Evolutionary conservation across 371 early-diverging fungal species (phyloP).

Genomic region (Homolaphlyctis polyrhiza): DNA sequence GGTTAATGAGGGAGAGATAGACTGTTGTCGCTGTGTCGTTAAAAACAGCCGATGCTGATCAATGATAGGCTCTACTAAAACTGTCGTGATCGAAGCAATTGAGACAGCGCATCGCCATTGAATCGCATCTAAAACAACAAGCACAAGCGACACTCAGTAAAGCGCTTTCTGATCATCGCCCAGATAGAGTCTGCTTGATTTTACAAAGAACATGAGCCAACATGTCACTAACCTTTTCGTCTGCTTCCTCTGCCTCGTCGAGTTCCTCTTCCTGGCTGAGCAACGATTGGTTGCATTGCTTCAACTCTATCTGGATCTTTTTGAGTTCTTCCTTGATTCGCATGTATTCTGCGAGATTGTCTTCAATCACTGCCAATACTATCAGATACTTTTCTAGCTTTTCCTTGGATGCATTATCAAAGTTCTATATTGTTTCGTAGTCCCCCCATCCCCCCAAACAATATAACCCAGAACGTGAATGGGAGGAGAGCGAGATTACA

Average conservation of each 20-base stretch:
- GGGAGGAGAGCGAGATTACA: too few relatives aligned
- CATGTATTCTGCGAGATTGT: slow-evolving; percentile 28
- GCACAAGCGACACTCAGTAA: too few relatives aligned
- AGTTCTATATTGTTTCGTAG: slow-evolving; percentile 15
- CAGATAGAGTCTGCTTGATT: too few relatives aligned
- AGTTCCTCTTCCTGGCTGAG: not conserved
- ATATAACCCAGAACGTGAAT: too few relatives aligned
- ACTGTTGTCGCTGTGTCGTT: not conserved
- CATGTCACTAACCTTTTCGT: too few relatives aligned
- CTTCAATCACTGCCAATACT: slow-evolving; percentile 29
- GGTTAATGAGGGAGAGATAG: not conserved
- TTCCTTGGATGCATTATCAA: slow-evolving; percentile 26
- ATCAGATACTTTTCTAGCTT: slow-evolving; percentile 34
- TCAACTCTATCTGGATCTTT: slow-evolving; percentile 27
- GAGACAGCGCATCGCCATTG: not conserved
- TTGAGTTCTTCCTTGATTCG: slow-evolving; percentile 22
- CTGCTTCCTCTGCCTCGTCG: slow-evolving; percentile 14
- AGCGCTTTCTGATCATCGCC: too few relatives aligned
- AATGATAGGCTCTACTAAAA: too few relatives aligned
- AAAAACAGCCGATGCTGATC: too few relatives aligned
- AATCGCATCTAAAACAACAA: too few relatives aligned
- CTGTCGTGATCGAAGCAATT: not conserved
- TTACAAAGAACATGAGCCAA: too few relatives aligned
- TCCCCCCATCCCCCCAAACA: too few relatives aligned
- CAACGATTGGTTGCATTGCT: slow-evolving; percentile 12